Conservation (phyloP, 2,329 filamentous ascomycete genomes). For the Cladophialophora psammophila region DNA sequence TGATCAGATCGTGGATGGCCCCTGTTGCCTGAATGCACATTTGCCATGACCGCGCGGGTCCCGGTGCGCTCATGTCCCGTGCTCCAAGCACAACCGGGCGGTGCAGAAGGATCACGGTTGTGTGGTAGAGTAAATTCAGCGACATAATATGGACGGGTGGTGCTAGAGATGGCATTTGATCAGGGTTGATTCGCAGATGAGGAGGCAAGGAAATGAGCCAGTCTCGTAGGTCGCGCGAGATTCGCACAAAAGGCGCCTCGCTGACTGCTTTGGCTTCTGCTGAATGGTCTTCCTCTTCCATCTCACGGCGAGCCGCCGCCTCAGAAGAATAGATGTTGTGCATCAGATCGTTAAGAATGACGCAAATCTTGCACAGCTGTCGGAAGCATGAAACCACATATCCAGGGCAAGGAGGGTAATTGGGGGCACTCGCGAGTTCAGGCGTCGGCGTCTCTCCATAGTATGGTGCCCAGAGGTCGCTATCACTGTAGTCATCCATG, state of each 20-base stretch:
- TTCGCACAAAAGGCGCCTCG: constrained; percentile 41
- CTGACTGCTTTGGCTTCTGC: constrained; percentile 29
- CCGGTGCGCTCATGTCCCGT: constrained; percentile 29
- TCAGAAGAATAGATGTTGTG: constrained; percentile 56
- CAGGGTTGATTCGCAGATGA: constrained; percentile 52
- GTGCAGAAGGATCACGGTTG: constrained; percentile 61
- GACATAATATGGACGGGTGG: constrained; percentile 58
- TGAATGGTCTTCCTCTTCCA: constrained; percentile 33
- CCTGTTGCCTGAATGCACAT: constrained; percentile 39
- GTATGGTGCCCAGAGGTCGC: constrained; percentile 43
- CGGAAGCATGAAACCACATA: constrained; percentile 44
- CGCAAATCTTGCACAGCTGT: constrained; percentile 50
- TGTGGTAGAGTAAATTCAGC: constrained; percentile 59
- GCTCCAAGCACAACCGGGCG: constrained; percentile 56
- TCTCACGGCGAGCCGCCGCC: constrained; percentile 48
- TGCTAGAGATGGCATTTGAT: constrained; percentile 41
- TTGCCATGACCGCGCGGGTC: constrained; percentile 35
- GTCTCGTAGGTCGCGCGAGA: constrained; percentile 52
- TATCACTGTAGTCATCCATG: constrained; percentile 43
- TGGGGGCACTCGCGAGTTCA: constrained; percentile 29
- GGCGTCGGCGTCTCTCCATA: constrained; percentile 40
- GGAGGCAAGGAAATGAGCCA: constrained; percentile 54
- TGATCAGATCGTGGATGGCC: constrained; percentile 41
- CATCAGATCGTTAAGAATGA: constrained; percentile 57
- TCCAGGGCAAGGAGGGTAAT: constrained; percentile 41